A percentile compares a stretch with the other conserved stretches of the same genome.
phyloP scores from a whole-genome alignment of 768 basidiomycete species.

The Lentinula lateritia region DNA sequence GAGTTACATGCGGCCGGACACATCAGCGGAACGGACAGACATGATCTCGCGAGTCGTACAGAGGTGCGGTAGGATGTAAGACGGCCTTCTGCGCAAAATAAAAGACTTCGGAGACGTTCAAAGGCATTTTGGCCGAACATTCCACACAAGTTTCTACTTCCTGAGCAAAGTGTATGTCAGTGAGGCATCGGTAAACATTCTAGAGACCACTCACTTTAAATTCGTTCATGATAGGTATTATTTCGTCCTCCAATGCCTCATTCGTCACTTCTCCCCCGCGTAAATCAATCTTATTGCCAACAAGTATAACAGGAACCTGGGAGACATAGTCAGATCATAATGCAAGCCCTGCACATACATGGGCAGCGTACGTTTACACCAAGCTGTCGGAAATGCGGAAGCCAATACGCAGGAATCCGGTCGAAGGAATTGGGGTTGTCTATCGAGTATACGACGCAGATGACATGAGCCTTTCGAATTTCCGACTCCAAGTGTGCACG shows the following conservation, averaged over 20 bases:
- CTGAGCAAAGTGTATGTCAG: constrained; percentile 34
- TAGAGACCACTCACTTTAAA: constrained; percentile 68
- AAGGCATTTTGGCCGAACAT: constrained; percentile 84
- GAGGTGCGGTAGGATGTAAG: constrained; percentile 90
- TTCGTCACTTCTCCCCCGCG: constrained; percentile 92
- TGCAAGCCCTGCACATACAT: not conserved
- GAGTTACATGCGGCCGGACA: constrained; percentile 8
- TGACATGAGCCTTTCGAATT: constrained; percentile 96
- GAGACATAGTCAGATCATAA: constrained; percentile 7
- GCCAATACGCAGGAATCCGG: constrained; percentile 96
- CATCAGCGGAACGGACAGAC: constrained; percentile 39
- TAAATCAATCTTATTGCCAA: constrained; percentile 98
- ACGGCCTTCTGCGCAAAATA: constrained; percentile 99
- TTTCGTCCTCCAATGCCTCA: constrained; percentile 90
- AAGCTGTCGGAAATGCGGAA: constrained; percentile 89
- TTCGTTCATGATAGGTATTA: constrained; percentile 95
- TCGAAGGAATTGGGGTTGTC: constrained; percentile 96
- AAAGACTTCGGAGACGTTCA: constrained; percentile 96
- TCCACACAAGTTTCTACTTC: constrained; percentile 99
- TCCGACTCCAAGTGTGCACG: constrained; percentile 87
- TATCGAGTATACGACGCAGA: constrained; percentile 95
- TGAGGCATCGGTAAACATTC: not conserved
- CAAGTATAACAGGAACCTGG: constrained; percentile 92
- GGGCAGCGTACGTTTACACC: constrained; percentile 77
- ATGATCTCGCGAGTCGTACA: constrained; percentile 96